phyloP scores from a whole-genome alignment of 257 asterid species.

The Scutellaria barbata region DNA sequence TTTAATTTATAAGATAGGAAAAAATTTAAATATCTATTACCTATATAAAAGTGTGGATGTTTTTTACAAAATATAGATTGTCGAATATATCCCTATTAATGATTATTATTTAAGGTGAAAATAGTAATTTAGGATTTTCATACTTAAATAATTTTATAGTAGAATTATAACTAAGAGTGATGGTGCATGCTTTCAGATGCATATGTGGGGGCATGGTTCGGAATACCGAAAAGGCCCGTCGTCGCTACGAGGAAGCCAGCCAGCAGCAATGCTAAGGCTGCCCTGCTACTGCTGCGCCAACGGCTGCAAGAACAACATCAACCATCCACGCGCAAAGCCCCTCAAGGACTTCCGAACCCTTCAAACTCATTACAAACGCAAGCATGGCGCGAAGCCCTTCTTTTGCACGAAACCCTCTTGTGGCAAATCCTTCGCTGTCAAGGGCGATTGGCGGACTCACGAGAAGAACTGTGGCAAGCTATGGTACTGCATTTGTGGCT shows the following conservation, averaged over 20 bases:
- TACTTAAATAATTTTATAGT: too few relatives aligned
- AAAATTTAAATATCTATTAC: too few relatives aligned
- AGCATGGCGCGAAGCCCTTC: conserved; percentile 86
- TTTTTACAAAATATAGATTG: too few relatives aligned
- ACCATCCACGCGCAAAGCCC: conserved; percentile 86
- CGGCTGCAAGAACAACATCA: conserved; percentile 89
- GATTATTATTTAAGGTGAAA: too few relatives aligned
- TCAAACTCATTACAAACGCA: conserved; percentile 92
- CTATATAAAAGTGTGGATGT: too few relatives aligned
- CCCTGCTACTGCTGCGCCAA: conserved; percentile 88
- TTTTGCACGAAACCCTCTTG: conserved; percentile 63
- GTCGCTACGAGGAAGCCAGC: conserved; percentile 79
- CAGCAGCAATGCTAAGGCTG: conserved; percentile 86
- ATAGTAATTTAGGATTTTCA: too few relatives aligned
- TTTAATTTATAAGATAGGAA: too few relatives aligned
- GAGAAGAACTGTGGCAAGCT: conserved; percentile 93
- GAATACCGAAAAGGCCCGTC: conserved; percentile 84
- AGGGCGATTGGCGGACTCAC: conserved; percentile 95
- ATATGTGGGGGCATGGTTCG: conserved; percentile 99
- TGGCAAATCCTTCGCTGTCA: conserved; percentile 81
- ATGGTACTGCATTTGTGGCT: conserved; percentile 89
- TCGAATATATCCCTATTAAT: too few relatives aligned
- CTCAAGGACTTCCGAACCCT: conserved; percentile 89
- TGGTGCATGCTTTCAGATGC: conserved; percentile 59
- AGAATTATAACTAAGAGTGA: too few relatives aligned